Evolutionary conservation across 176 grass and related monocot genomes (phyloP), one percentile per base, ranked within the genome.

Genomic region (Juncus effusus): DNA sequence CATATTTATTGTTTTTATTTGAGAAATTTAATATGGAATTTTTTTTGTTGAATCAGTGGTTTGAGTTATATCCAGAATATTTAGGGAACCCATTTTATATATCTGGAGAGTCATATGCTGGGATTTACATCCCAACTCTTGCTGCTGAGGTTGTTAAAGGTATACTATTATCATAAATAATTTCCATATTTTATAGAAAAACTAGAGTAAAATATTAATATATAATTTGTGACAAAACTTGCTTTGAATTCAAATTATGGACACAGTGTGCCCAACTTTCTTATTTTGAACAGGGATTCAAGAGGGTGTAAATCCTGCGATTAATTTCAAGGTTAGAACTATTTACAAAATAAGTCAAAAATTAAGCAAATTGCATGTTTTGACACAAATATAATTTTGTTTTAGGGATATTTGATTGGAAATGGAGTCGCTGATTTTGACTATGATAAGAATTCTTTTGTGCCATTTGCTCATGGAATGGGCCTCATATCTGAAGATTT

Each of bases 401-500:
- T 52, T 38, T 78, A 97, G 88, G 93, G 93, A 47, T 91, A 92
- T 81, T 80, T 97, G 51, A 84, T 97, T 62, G 93, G 88, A 40
- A 97, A 97, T 80, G 80, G 75, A 53, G 75, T 12, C 11, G 75
- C 85, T 19, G 85, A 97, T 72, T 0, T 0, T 0, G 55, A 80
- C 14, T 89, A 81, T 4, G 93, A 97, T 80, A 66, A 49, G 0
- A 84, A 92, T 79, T 84, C 93, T 7, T 90, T 92, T 80, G 93
- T 97, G 36, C 88, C 88, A 50, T 97, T 89, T 82, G 82, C 88
- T 3, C 83, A 78, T 82, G 88, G 93, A 19, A 97, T 97, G 93
- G 85, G 88, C 3, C 85, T 97, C 58, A 97, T 97, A 77, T 89
- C 93, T 56, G 78, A 54, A 36, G 63, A 84, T 16, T 55, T 92